A percentile compares a stretch with the other conserved stretches of the same genome.
Evolutionary conservation across 768 basidiomycete genomes (phyloP).

Genomic region (Collybiopsis luxurians): DNA sequence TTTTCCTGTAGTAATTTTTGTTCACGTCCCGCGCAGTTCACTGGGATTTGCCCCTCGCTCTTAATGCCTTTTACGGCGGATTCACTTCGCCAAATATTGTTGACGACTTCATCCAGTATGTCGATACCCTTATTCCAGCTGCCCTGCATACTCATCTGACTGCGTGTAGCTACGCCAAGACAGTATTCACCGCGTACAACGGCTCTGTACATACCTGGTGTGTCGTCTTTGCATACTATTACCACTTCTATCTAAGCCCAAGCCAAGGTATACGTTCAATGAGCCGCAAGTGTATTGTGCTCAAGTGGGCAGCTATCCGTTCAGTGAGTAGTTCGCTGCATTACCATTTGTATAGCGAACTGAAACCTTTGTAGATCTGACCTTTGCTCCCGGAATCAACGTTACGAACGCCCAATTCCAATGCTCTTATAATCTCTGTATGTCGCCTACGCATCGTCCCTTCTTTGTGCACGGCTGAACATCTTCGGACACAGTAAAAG

Average conservation of each 20-base stretch:
- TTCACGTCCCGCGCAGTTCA: slow-evolving; percentile 30
- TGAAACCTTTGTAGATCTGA: slow-evolving; percentile 24
- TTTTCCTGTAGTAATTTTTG: not conserved
- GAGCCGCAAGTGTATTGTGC: slow-evolving; percentile 45
- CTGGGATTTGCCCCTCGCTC: slow-evolving; percentile 47
- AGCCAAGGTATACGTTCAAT: slow-evolving; percentile 49
- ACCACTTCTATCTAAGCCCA: not conserved
- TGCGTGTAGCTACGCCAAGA: slow-evolving; percentile 41
- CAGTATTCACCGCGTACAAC: slow-evolving; percentile 47
- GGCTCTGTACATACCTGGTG: slow-evolving; percentile 48
- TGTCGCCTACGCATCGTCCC: slow-evolving; percentile 13
- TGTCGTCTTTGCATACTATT: not conserved
- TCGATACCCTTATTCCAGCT: not conserved
- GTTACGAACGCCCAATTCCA: slow-evolving; percentile 38
- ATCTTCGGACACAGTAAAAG: slow-evolving; percentile 31
- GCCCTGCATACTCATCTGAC: not conserved
- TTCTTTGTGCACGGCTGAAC: not conserved
- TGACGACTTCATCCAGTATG: slow-evolving; percentile 46
- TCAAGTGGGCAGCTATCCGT: slow-evolving; percentile 35
- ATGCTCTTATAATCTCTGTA: slow-evolving; percentile 43
- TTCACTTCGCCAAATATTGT: slow-evolving; percentile 44
- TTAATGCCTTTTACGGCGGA: slow-evolving; percentile 48
- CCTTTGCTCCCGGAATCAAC: slow-evolving; percentile 41
- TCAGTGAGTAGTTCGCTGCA: slow-evolving; percentile 27
- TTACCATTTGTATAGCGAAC: not conserved